These are phyloP conservation scores for Phaeomoniella chlamydospora DNA, from an alignment of 2,329 filamentous ascomycete genomes.

Conservation along the genomic window DNA sequence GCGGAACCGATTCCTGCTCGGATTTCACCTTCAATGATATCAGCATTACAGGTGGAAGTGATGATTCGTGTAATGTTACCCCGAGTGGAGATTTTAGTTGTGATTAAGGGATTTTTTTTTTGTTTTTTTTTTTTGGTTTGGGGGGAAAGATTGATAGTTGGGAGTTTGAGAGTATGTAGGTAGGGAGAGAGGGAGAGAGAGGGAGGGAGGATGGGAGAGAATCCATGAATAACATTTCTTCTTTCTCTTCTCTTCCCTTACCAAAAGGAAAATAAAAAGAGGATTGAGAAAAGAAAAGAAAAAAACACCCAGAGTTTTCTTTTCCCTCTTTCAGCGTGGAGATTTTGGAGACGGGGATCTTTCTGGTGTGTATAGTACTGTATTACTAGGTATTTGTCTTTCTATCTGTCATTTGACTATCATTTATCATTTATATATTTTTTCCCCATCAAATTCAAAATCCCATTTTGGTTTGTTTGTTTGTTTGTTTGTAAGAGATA, in stretches of 20 bases:
- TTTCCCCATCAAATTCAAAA: not conserved
- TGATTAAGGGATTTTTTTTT: not conserved
- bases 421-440: not conserved
- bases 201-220: not conserved
- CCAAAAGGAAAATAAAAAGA: not conserved
- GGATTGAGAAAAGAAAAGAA: not conserved
- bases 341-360: not conserved
- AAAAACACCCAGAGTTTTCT: not conserved
- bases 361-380: not conserved
- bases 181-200: not conserved
- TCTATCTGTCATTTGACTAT: not conserved
- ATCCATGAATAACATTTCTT: not conserved
- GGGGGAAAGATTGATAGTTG: not conserved
- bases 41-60: slow-evolving; percentile 19
- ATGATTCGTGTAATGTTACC: slow-evolving; percentile 11
- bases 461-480: not conserved
- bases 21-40: slow-evolving; percentile 21
- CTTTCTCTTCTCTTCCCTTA: not conserved
- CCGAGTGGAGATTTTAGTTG: slow-evolving; percentile 1
- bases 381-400: not conserved
- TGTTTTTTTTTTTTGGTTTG: not conserved
- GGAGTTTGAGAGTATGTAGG: not conserved
- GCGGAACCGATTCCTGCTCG: slow-evolving; percentile 22
- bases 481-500: too few species aligned
- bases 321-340: not conserved